Evolutionary conservation across 1,139 yeast genomes (phyloP), one percentile per base, ranked within the genome.

Genomic region (Meyerozyma elateridarum): DNA sequence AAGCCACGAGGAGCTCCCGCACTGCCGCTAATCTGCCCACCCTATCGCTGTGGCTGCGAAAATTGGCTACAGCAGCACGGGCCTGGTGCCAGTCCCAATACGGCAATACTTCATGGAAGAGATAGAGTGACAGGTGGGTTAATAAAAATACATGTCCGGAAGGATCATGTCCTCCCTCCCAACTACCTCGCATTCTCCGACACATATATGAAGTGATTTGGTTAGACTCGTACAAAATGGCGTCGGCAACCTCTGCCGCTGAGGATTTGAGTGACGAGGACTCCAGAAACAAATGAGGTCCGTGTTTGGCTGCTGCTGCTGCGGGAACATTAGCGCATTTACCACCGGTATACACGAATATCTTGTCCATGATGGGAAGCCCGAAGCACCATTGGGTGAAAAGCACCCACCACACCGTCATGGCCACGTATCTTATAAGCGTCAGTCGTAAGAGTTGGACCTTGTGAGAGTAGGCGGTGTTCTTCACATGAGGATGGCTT

Each of bases 141-240:
- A 91, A 59, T 29, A 91, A 54, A 47, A 89, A 91, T 0, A 87
- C 84, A 53, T 91, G 98, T 0, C 98, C 98, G 40, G 93, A 82
- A 9, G 97, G 95, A 59, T 91, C 98, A 51, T 87, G 95, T 0
- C 98, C 98, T 1, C 96, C 96, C 7, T 51, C 53, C 98, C 97
- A 89, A 3, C 61, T 44, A 0, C 96, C 96, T 15, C 74, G 76
- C 15, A 74, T 44, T 17, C 60, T 49, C 28, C 88, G 62, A 51
- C 96, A 88, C 5, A 61, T 59, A 27, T 65, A 64, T 12, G 84
- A 76, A 2, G 66, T 51, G 8, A 68, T 48, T 2, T 33, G 24
- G 4, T 40, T 48, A n/a, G 54, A 46, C 31, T 47, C 45, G 29
- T 35, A 45, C 36, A 28, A 36, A 32, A 28, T 36, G 16, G 11